Percentiles rank a stretch among this genome's conserved stretches.
Conservation (phyloP, 306 rosid species). For the Medicago ruthenica region DNA sequence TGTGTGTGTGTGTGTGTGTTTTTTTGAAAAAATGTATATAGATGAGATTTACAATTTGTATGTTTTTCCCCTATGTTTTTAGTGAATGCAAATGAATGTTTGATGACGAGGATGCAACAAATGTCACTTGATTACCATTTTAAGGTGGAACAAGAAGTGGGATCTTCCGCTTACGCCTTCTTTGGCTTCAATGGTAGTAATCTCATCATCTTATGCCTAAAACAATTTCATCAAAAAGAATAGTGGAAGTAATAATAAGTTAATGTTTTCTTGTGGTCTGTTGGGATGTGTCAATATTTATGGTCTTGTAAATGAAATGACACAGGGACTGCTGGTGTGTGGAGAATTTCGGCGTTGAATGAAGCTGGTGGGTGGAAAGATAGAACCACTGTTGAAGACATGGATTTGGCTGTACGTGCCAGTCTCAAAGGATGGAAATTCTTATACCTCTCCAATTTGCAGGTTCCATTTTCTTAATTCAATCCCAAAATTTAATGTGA, state of each 20-base stretch:
- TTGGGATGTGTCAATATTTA: too few species aligned
- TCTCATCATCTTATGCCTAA: neutral
- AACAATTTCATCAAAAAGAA: too few species aligned
- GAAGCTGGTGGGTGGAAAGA: slow-evolving; percentile 99
- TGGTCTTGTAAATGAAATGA: neutral
- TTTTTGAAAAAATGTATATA: too few species aligned
- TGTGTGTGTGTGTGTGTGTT: too few species aligned
- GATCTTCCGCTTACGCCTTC: slow-evolving; percentile 80
- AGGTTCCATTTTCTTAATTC: slow-evolving; percentile 50
- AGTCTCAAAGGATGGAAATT: slow-evolving; percentile 96
- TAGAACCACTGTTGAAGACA: slow-evolving; percentile 67
- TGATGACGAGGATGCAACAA: slow-evolving; percentile 82
- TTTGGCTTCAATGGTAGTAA: slow-evolving; percentile 78
- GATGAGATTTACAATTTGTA: neutral
- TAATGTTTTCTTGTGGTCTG: neutral
- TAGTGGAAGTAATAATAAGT: neutral
- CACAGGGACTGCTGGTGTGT: slow-evolving; percentile 92
- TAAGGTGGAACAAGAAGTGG: slow-evolving; percentile 80
- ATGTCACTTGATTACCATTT: slow-evolving; percentile 48
- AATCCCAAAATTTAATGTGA: neutral
- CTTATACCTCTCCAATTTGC: slow-evolving; percentile 63
- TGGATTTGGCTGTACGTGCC: slow-evolving; percentile 92
- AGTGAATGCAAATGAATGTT: slow-evolving; percentile 83
- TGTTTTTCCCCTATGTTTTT: neutral
- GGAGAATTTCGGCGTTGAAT: slow-evolving; percentile 84